These are phyloP conservation scores for Mycena capillaripes DNA, from an alignment of 768 basidiomycete genomes.

Conservation along the genomic window DNA sequence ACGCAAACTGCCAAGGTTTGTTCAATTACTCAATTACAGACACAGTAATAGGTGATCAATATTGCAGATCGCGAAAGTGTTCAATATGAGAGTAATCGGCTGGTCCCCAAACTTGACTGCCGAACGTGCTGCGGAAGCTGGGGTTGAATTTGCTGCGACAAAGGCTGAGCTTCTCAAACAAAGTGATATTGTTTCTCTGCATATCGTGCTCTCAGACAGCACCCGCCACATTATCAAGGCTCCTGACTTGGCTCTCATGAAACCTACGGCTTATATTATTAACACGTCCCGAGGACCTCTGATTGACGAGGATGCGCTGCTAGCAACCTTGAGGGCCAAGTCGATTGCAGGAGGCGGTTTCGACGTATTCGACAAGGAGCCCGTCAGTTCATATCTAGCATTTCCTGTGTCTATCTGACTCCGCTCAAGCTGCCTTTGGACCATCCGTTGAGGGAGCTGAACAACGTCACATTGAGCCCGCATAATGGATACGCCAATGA, in stretches of 20 bases:
- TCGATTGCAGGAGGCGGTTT: conserved; percentile 71
- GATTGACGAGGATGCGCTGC: conserved; percentile 69
- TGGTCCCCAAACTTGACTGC: conserved; percentile 78
- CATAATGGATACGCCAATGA: conserved; percentile 73
- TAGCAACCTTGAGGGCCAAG: conserved; percentile 60
- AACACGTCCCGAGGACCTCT: conserved; percentile 79
- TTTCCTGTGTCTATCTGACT: background rate
- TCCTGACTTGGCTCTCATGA: conserved; percentile 66
- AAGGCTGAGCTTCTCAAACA: conserved; percentile 67
- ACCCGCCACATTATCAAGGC: conserved; percentile 64
- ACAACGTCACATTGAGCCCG: conserved; percentile 72
- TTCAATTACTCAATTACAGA: conserved; percentile 2
- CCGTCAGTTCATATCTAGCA: conserved; percentile 39
- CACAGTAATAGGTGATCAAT: background rate
- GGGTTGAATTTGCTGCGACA: conserved; percentile 60
- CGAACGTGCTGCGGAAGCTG: conserved; percentile 66
- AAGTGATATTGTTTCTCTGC: conserved; percentile 74
- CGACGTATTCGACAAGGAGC: conserved; percentile 78
- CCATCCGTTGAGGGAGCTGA: conserved; percentile 63
- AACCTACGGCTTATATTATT: conserved; percentile 69
- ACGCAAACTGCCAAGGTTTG: conserved; percentile 62
- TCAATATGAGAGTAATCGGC: conserved; percentile 70
- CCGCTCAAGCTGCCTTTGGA: conserved; percentile 58
- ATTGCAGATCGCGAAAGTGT: conserved; percentile 67
- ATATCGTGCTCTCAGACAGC: conserved; percentile 67